Evolutionary conservation across 331 rosid species (phyloP), one percentile per base, ranked within the genome.

Genomic region (Acacia concinna): DNA sequence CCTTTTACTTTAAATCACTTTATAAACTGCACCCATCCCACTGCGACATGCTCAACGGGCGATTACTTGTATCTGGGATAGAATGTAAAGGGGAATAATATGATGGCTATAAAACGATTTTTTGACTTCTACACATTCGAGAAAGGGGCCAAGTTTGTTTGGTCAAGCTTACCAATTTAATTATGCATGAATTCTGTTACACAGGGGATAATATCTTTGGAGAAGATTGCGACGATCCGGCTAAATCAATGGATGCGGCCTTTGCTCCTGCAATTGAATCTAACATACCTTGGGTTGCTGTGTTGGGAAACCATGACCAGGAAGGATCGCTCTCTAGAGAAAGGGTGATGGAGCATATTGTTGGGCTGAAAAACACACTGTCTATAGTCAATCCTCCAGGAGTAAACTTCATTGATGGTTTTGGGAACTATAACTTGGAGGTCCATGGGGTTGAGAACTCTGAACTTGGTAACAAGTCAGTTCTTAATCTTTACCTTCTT

Each of bases 261-360:
- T 96, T 89, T 89, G 94, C 89, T 47, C 98, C 97, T 7, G 99
- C 99, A 74, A 89, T 96, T 79, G 82, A 71, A 7, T 90, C 96
- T 21, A 90, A 89, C 71, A 91, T 90, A 78, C 97, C 96, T 20
- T 96, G 99, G 99, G 92, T 91, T 2, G 98, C 98, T 78, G 79
- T 96, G 68, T 64, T 93, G 86, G 99, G 99, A 54, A 96, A 96
- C 90, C 99, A 96, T 87, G 99, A 96, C 78, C 99, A 93, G 81
- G 88, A 96, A 88, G 91, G 93, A 12, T 77, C 95, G 62, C 98
- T 96, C 46, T 88, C 94, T 6, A 89, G 99, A 86, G 91, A 84
- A 88, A 93, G 96, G 32, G 99, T 96, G 64, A 96, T 96, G 98
- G 88, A 83, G 60, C 84, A 96, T 79, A 84, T 91, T 47, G 93